Conservation (phyloP, 768 basidiomycete species). For the Naganishia antarctica region DNA sequence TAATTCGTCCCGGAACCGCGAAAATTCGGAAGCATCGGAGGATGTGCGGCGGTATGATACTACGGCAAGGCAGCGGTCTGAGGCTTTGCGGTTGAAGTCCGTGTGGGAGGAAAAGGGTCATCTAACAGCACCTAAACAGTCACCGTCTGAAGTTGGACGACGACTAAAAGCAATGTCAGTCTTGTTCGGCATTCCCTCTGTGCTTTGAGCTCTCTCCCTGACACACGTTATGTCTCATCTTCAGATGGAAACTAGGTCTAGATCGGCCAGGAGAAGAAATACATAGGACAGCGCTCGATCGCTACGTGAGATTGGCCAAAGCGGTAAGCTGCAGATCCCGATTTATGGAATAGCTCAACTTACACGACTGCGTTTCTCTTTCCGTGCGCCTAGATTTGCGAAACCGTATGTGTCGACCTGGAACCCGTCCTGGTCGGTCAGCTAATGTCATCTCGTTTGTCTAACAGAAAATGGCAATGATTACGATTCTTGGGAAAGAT, state of each 20-base stretch:
- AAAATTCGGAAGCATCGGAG: background rate
- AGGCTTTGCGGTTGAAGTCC: constrained; percentile 9
- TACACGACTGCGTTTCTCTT: constrained; percentile 26
- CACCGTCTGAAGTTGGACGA: background rate
- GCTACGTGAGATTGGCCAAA: constrained; percentile 43
- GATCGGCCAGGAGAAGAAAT: constrained; percentile 22
- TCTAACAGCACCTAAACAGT: constrained; percentile 17
- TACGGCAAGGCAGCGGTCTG: background rate
- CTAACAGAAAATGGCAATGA: constrained; percentile 11
- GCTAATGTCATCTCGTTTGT: background rate
- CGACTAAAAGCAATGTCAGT: constrained; percentile 14
- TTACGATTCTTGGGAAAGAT: constrained; percentile 8
- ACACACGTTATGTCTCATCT: background rate
- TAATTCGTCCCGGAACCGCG: background rate
- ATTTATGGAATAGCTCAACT: no score
- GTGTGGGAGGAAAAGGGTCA: constrained; percentile 15
- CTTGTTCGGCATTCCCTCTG: no score
- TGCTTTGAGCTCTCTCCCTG: no score
- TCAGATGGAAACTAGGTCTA: constrained; percentile 22
- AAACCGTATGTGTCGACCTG: background rate
- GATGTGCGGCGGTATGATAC: background rate
- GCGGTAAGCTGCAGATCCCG: background rate
- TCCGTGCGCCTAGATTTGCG: constrained; percentile 4
- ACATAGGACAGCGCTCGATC: constrained; percentile 34
- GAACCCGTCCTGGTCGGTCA: background rate